Base-by-base conservation (phyloP, 2,329 filamentous ascomycete genomes). In the Alternaria ethzedia region DNA sequence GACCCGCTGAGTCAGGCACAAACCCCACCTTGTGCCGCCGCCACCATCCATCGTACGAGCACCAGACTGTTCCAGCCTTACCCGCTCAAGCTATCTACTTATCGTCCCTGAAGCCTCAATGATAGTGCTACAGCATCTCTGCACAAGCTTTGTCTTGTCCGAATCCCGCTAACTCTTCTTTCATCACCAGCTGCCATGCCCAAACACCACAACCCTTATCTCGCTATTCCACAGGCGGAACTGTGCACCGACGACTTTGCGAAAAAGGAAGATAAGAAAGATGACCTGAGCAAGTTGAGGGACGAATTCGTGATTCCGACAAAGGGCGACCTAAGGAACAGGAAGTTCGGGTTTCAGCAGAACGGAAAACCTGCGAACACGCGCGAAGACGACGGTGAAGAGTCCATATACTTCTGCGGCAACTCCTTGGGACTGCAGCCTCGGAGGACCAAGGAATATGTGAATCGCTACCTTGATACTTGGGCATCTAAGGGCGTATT, bases 401-500 rank as follows among this genome's bases (percentile, higher is more conserved):
- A 82, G 51, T 87, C 86, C 63, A 90, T 93, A 63, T 97, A 97
- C 79, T 89, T 97, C 67, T 95, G 93, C 69, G 94, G 94, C 60
- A 97, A 97, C 82, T 97, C 93, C 0, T 86, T 97, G 1, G 94
- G 94, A 41, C 87, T 95, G 5, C 94, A 97, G 78, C 93, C 94
- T 47, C 88, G 87, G 65, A 86, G 86, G 13, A 89, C 90, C 0
- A 84, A 86, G 17, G 82, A 85, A 15, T 89, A 92, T 66, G 82
- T 97, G 65, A 83, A 89, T 49, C 86, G 88, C 6, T 93, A 96
- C 70, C 86, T 97, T 1, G 87, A 91, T 65, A 93, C 92, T 4
- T 97, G 94, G 94, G 90, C 90, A 0, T 90, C 89, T 0, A 91
- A 96, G 68, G 94, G 91, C 17, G 94, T 97, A 21, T 89, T 91